Evolutionary conservation across 2,329 filamentous ascomycete genomes (phyloP), one percentile per base, ranked within the genome.

Genomic region (Samsoniella hepiali): DNA sequence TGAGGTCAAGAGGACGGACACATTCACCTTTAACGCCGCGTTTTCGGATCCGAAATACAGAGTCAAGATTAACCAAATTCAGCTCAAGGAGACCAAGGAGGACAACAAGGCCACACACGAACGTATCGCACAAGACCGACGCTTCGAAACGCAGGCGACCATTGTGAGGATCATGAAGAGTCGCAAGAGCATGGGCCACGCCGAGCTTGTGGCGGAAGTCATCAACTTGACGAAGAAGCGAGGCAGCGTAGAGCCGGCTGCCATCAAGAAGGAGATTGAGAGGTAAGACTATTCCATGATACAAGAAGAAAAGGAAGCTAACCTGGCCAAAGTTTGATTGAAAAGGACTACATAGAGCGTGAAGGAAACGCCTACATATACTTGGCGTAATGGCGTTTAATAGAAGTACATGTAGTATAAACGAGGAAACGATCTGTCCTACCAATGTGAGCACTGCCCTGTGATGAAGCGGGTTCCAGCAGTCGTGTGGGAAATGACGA

Each of bases 61-160:
- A 63, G 88, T 99, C 78, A 99, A 99, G 81, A 97, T 99, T 81
- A 99, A 98, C 78, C 94, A 97, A 77, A 95, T 99, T 69, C 95
- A 99, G 77, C 84, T 97, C 58, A 96, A 95, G 77, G 95, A 99
- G 78, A 98, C 95, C 0, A 91, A 90, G 70, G 90, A 94, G 72
- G 95, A 99, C 77, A 97, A 97, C 78, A 91, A 93, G 76, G 91
- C 90, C 70, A 98, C 93, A 1, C 93, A 98, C 76, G 90, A 97
- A 75, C 86, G 92, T 50, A 91, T 99, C 5, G 89, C 88, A 0
- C 90, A 91, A 59, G 95, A 99, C 73, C 82, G 95, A 58, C 92
- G 97, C 72, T 97, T 96, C 71, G 96, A 99, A 79, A 97, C 93
- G 0, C 95, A 99, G 76, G 95, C 95, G 1, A 94, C 95, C 1